Conservation (phyloP, 1,139 yeast species). For the Kodamaea arcana region DNA sequence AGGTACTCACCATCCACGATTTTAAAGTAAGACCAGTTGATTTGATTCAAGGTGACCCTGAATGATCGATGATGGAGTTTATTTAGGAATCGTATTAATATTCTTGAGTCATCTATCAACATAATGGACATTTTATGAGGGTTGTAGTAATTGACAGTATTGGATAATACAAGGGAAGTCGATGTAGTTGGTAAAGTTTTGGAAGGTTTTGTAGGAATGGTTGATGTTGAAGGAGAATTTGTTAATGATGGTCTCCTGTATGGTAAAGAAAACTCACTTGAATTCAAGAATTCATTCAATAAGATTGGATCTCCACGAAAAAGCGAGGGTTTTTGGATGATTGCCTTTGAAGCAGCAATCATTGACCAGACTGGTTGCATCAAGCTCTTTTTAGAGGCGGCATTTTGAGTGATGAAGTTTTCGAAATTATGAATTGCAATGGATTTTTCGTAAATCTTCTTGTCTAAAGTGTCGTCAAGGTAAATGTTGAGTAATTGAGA, state of each 20-base stretch:
- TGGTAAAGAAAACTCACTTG: not conserved
- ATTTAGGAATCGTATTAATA: constrained; percentile 33
- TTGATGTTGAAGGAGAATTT: no score
- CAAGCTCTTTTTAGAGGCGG: constrained; percentile 12
- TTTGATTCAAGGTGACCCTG: constrained; percentile 49
- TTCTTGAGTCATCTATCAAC: constrained; percentile 32
- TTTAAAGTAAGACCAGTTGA: constrained; percentile 55
- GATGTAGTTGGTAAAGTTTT: not conserved
- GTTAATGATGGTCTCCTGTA: not conserved
- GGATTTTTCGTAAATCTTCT: constrained; percentile 19
- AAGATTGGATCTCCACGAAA: constrained; percentile 13
- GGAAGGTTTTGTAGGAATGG: not conserved
- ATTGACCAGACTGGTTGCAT: constrained; percentile 68
- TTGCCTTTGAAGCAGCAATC: constrained; percentile 57
- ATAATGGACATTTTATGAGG: constrained; percentile 21
- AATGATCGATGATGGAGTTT: constrained; percentile 14
- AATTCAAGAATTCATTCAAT: not conserved
- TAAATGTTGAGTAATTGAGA: constrained; percentile 12
- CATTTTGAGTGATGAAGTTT: constrained; percentile 38
- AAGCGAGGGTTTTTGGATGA: constrained; percentile 41
- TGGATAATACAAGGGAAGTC: not conserved
- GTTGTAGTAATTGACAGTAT: constrained; percentile 6
- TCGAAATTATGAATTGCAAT: constrained; percentile 56
- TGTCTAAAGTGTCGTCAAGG: constrained; percentile 7
- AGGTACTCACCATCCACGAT: constrained; percentile 33